Percentiles rank a stretch among this genome's conserved stretches.
Conservation (phyloP, 164 flowering plant genomes). For the Magnolia kwangsiensis region DNA sequence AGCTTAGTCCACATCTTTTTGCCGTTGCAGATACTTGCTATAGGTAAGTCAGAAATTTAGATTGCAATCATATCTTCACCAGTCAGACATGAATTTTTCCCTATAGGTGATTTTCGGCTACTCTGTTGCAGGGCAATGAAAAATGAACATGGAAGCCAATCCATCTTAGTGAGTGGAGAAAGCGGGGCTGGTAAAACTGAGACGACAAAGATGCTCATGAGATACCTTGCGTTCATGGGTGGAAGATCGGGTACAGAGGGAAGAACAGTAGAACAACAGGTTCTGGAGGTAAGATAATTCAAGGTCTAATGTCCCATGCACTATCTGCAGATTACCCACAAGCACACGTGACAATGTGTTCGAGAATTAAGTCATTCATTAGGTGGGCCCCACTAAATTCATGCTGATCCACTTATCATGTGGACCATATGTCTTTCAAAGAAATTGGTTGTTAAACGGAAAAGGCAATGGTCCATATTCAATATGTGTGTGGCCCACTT, state of each 20-base stretch:
- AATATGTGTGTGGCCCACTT: neutral
- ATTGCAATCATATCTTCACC: neutral
- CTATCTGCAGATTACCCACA: neutral
- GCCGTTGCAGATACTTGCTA: conserved; percentile 82
- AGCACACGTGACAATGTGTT: neutral
- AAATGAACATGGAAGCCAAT: conserved; percentile 66
- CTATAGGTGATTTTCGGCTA: neutral
- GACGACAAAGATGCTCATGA: conserved; percentile 88
- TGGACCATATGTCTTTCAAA: neutral
- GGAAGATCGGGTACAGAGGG: conserved; percentile 77
- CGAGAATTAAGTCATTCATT: neutral
- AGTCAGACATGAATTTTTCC: neutral
- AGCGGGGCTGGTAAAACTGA: conserved; percentile 95
- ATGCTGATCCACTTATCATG: too few species aligned
- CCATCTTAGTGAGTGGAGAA: conserved; percentile 83
- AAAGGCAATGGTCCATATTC: neutral
- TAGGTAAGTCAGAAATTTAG: conserved; percentile 36
- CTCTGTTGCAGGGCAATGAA: conserved; percentile 55
- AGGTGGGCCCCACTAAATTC: too few species aligned
- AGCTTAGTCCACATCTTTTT: conserved; percentile 84
- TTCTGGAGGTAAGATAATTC: conserved; percentile 55
- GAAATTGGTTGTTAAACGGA: neutral
- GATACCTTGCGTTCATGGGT: conserved; percentile 92
- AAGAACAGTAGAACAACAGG: conserved; percentile 88
- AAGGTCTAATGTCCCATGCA: neutral